Conservation (phyloP, 148 eudicot species). For the Selenicereus undatus region DNA sequence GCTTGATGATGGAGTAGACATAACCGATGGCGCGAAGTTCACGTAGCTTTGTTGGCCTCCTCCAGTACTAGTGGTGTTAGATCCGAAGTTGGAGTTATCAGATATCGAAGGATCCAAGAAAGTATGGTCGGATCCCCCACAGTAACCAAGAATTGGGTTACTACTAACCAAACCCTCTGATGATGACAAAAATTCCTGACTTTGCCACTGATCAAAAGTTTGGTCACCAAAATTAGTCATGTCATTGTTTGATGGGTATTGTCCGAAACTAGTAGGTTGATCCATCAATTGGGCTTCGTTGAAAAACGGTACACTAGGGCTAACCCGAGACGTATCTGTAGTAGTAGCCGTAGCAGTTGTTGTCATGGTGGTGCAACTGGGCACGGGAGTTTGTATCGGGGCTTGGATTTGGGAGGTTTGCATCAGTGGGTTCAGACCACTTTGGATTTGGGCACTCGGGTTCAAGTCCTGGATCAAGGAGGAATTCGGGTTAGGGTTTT, state of each 20-base stretch:
- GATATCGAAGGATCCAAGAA: slow-evolving; percentile 36
- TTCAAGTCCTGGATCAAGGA: slow-evolving; percentile 30
- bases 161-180: slow-evolving; percentile 20
- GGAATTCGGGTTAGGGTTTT: slow-evolving; percentile 35
- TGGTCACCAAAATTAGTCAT: slow-evolving; percentile 31
- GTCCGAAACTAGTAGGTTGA: slow-evolving; percentile 34
- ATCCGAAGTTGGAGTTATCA: slow-evolving; percentile 19
- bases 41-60: slow-evolving; percentile 31
- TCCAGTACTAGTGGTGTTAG: background rate
- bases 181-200: slow-evolving; percentile 15
- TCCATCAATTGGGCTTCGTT: slow-evolving; percentile 47
- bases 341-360: slow-evolving; percentile 8
- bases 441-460: slow-evolving; percentile 30
- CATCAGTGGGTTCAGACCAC: slow-evolving; percentile 22
- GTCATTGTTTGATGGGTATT: slow-evolving; percentile 28
- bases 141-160: slow-evolving; percentile 32
- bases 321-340: background rate
- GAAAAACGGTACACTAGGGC: slow-evolving; percentile 33
- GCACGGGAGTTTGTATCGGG: slow-evolving; percentile 36
- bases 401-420: slow-evolving; percentile 40
- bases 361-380: slow-evolving; percentile 32
- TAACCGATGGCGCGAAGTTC: slow-evolving; percentile 50
- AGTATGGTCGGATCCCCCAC: slow-evolving; percentile 29
- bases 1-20: slow-evolving; percentile 73
- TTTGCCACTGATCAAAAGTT: slow-evolving; percentile 48